Base-by-base conservation (phyloP, 106 monocot genomes). In the Allium sativum region DNA sequence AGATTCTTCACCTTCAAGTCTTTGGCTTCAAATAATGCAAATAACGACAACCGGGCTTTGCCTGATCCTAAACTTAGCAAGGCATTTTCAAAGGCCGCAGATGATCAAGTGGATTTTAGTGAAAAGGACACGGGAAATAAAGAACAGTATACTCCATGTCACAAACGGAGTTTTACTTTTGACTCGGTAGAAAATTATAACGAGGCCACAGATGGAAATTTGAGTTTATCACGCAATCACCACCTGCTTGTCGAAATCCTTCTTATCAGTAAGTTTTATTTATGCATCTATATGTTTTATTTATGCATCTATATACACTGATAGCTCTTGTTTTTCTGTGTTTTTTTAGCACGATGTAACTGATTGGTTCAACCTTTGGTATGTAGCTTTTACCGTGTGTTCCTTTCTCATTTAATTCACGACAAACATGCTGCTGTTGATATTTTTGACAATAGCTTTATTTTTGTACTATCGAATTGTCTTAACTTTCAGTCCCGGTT, bases 151-250 rank as follows among this genome's bases (percentile, higher is more conserved):
- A 58, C 22, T 42, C 40, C 69, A 47, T 53, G 21, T 61, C 86
- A 76, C 44, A 72, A 78, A 58, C 72, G 89, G 74, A 89, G 89
- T 69, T 58, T 69, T 62, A 84, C 89, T 9, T 81, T 81, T 65
- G 78, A 84, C 3, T 81, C 78, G 53, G 17, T 75, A 11, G 68
- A 68, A 18, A 21, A 53, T 60, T 64, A 64, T 18, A 51, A n/a
- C 43, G 60, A 53, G 41, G 48, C 22, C 0, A 65, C 51, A 9
- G 79, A 74, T 22, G 76, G 44, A n/a, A 52, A 51, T 55, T 56
- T 59, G 3, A 55, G 46, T 46, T 70, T 18, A 19, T 19, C 13
- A 8, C 46, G 61, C 21, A n/a, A 42, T 84, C 73, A 48, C n/a
- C n/a, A n/a, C 63, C 68, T 46, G 19, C 61, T 9, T 46, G 46